These are phyloP conservation scores for Herpetomonas tarakana DNA, from an alignment of 208 protist species.

Conservation along the genomic window DNA sequence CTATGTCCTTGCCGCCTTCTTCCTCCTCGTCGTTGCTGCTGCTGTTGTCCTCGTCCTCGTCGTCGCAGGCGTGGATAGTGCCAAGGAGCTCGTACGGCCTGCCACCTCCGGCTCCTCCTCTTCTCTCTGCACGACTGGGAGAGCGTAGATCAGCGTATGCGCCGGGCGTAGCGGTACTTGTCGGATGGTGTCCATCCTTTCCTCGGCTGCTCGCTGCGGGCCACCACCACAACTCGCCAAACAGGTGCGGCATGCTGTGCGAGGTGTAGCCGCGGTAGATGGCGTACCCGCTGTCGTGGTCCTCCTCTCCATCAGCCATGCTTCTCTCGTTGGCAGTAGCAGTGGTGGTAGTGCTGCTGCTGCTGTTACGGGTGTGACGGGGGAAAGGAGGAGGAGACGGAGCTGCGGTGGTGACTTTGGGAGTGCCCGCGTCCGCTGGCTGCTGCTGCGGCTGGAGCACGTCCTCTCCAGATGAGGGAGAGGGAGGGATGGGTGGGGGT, in stretches of 20 bases:
- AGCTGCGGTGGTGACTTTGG: not conserved
- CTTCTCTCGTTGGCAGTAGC: not conserved
- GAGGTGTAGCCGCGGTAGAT: conserved; percentile 79
- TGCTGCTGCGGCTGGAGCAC: not conserved
- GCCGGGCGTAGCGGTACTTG: conserved; percentile 56
- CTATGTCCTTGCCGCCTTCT: not conserved
- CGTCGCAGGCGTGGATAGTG: not conserved
- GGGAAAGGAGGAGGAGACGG: no score
- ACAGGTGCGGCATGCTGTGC: conserved; percentile 61
- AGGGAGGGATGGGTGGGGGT: not conserved
- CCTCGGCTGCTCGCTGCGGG: conserved; percentile 3
- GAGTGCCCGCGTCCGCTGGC: not conserved
- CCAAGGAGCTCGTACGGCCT: not conserved
- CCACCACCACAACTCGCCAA: conserved; percentile 80
- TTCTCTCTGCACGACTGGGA: no score
- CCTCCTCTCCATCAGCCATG: not conserved
- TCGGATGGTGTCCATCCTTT: not conserved
- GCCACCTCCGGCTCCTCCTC: no score
- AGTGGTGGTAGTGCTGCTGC: no score
- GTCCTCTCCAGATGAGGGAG: not conserved
- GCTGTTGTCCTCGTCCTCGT: not conserved
- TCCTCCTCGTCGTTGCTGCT: not conserved
- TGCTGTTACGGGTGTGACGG: no score
- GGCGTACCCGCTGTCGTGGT: conserved; percentile 21
- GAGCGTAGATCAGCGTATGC: no score